Evolutionary conservation across 2,329 filamentous ascomycete genomes (phyloP).

Genomic region (Parastagonospora avenae): DNA sequence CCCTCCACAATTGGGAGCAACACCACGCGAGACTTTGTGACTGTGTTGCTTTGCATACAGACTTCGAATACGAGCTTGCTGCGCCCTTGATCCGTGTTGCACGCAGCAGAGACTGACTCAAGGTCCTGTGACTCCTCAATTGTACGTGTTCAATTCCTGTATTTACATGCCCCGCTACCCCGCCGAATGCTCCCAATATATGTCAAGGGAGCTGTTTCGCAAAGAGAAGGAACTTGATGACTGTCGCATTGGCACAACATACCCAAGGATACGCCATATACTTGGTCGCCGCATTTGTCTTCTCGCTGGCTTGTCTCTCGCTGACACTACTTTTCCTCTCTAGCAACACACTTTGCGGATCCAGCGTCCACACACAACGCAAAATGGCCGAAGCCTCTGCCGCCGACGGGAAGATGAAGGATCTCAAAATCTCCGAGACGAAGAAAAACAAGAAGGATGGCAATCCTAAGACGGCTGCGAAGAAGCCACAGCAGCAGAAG

Average conservation of each 20-base stretch:
- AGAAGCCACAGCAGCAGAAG: conserved; percentile 56
- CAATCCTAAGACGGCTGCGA: conserved; percentile 35
- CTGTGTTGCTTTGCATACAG: conserved; percentile 24
- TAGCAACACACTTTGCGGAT: neutral
- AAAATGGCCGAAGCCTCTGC: conserved; percentile 42
- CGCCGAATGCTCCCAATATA: conserved; percentile 23
- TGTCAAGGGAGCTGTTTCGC: neutral
- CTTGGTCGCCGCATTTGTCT: neutral
- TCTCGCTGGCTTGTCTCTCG: neutral
- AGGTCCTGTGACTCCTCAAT: conserved; percentile 24
- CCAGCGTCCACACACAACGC: neutral
- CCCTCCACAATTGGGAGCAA: conserved; percentile 31
- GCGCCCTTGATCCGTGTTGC: conserved; percentile 3
- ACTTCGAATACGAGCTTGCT: conserved; percentile 6
- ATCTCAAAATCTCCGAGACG: conserved; percentile 47
- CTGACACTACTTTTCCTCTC: conserved; percentile 11
- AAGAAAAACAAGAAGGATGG: conserved; percentile 47
- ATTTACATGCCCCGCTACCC: conserved; percentile 40
- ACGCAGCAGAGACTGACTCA: conserved; percentile 6
- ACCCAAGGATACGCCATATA: neutral
- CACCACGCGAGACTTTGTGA: conserved; percentile 31
- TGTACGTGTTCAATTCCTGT: conserved; percentile 19
- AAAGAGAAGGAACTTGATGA: neutral
- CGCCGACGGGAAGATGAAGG: conserved; percentile 54
- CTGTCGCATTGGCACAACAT: neutral